phyloP scores from a whole-genome alignment of 2,329 filamentous ascomycete species.

The Hymenoscyphus repandus region DNA sequence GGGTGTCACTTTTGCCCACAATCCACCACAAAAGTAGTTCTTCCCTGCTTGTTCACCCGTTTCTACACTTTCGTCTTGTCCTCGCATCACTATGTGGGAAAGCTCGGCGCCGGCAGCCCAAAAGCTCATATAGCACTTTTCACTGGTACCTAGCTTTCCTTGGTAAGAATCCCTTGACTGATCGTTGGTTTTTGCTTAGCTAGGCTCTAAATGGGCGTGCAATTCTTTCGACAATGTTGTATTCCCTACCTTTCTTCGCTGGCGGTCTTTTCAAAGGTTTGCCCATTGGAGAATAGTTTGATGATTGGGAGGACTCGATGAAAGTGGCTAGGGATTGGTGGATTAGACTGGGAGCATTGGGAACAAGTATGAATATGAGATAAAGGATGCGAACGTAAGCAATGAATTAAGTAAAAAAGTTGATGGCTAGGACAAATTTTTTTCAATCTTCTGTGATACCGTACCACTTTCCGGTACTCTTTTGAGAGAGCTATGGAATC shows the following conservation, averaged over 20 bases:
- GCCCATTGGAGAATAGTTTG: slow-evolving; percentile 10
- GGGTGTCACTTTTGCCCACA: slow-evolving; percentile 84
- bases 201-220: slow-evolving; percentile 38
- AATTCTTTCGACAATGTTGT: slow-evolving; percentile 13
- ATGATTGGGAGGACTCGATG: not conserved
- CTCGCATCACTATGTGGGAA: slow-evolving; percentile 1
- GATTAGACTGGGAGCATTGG: not conserved
- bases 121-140: slow-evolving; percentile 6
- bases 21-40: slow-evolving; percentile 81
- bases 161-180: slow-evolving; percentile 26
- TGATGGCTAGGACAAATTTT: not conserved
- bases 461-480: not conserved
- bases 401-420: not conserved
- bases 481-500: too few relatives aligned
- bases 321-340: not conserved
- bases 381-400: not conserved
- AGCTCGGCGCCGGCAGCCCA: not conserved
- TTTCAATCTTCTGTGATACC: not conserved
- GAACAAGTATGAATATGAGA: slow-evolving; percentile 1
- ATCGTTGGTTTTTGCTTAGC: slow-evolving; percentile 33
- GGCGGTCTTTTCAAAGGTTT: slow-evolving; percentile 18
- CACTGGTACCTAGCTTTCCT: slow-evolving; percentile 14
- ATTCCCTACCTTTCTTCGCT: slow-evolving; percentile 13
- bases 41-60: slow-evolving; percentile 28
- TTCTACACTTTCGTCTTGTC: slow-evolving; percentile 6